A percentile compares a stretch with the other conserved stretches of the same genome.
Evolutionary conservation across 2,329 filamentous ascomycete genomes (phyloP).

Genomic region (Fusarium dimerum): DNA sequence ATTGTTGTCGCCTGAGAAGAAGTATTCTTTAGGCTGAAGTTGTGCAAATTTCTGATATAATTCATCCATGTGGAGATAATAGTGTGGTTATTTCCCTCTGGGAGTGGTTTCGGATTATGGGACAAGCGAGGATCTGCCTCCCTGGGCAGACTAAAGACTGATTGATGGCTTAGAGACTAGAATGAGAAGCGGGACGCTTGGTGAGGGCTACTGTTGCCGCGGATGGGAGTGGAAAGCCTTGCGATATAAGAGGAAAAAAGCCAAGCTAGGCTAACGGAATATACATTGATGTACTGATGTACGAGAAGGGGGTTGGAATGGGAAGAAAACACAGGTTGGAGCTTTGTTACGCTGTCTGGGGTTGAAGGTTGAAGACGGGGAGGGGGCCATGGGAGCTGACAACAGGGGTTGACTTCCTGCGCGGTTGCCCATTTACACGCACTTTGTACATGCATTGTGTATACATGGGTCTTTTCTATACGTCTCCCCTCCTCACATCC

Average conservation of each 20-base stretch:
- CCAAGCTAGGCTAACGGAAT: background rate
- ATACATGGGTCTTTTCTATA: no score
- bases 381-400: background rate
- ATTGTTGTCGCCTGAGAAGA: constrained; percentile 2
- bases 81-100: background rate
- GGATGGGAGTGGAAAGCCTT: background rate
- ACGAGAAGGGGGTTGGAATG: background rate
- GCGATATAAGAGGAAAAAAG: background rate
- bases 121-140: background rate
- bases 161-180: background rate
- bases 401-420: background rate
- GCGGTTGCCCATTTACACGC: background rate
- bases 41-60: constrained; percentile 33
- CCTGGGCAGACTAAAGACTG: background rate
- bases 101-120: background rate
- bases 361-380: no score
- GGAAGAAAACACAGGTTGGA: background rate
- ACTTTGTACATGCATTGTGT: no score
- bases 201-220: background rate
- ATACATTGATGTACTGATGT: background rate
- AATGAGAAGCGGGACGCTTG: no score
- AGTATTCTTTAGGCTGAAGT: constrained; percentile 21
- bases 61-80: constrained; percentile 31
- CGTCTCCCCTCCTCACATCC: no score
- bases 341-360: background rate